Conservation (phyloP, 2,329 filamentous ascomycete species). For the Penicillium decumbens region DNA sequence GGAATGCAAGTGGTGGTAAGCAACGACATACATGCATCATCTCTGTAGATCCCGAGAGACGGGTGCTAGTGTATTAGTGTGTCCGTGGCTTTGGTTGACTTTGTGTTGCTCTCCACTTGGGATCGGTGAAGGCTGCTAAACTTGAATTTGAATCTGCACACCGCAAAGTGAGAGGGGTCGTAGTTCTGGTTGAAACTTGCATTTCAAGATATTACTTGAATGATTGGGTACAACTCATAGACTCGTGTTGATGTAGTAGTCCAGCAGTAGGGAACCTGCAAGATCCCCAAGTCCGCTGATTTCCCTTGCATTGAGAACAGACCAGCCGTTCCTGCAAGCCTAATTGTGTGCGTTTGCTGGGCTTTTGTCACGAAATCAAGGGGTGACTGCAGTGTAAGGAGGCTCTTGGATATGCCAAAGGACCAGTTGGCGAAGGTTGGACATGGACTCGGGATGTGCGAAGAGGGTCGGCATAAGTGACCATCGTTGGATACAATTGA, state of each 20-base stretch:
- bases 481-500: background rate
- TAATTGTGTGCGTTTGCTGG: conserved; percentile 1
- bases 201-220: background rate
- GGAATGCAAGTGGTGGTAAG: background rate
- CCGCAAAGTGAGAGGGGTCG: background rate
- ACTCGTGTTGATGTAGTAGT: background rate
- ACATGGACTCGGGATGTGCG: background rate
- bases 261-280: conserved; percentile 5
- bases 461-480: background rate
- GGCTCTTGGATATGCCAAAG: conserved; percentile 8
- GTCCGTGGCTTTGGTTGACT: conserved; percentile 1
- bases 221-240: background rate
- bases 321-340: conserved; percentile 20
- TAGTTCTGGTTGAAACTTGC: background rate
- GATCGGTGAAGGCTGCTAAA: background rate
- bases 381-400: conserved; percentile 17
- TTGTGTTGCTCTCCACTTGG: conserved; percentile 3
- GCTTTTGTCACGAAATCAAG: conserved; percentile 7
- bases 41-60: background rate
- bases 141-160: background rate
- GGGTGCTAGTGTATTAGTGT: background rate
- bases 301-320: conserved; percentile 22
- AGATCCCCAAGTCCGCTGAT: conserved; percentile 8
- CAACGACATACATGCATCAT: conserved; percentile 13
- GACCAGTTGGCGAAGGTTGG: background rate